Conservation (phyloP, 768 basidiomycete genomes). For the Lactifluus volemus region DNA sequence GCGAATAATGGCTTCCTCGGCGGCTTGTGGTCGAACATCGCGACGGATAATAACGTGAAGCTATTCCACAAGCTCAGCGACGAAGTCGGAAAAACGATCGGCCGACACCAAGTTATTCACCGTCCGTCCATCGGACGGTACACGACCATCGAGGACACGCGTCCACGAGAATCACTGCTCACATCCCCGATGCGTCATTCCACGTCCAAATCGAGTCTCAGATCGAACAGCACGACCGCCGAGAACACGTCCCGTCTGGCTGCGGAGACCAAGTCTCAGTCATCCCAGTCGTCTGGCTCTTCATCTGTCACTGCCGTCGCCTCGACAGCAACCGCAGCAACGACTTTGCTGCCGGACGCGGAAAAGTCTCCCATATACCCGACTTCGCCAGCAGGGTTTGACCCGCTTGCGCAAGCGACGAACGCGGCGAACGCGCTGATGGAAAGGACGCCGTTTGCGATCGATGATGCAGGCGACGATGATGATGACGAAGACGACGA, state of each 20-base stretch:
- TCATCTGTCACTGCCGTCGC: constrained; percentile 31
- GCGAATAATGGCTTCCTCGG: constrained; percentile 59
- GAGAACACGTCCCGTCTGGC: constrained; percentile 26
- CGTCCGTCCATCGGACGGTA: constrained; percentile 82
- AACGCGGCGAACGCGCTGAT: constrained; percentile 61
- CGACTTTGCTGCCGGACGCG: constrained; percentile 17
- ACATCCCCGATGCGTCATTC: constrained; percentile 59
- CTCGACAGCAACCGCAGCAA: constrained; percentile 39
- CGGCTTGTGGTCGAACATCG: constrained; percentile 83
- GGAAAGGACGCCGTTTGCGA: constrained; percentile 94
- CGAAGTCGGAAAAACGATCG: constrained; percentile 89
- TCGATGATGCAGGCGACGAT: constrained; percentile 86
- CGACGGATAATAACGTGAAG: constrained; percentile 87
- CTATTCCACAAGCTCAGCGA: constrained; percentile 91
- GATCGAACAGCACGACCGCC: constrained; percentile 17
- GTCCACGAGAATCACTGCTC: constrained; percentile 78
- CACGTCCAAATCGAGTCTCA: constrained; percentile 45
- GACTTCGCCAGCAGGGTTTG: constrained; percentile 28
- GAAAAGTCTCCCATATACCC: constrained; percentile 19
- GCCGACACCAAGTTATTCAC: constrained; percentile 80
- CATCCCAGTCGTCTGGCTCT: background rate
- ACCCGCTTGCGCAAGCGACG: constrained; percentile 63
- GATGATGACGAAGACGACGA: constrained; percentile 57
- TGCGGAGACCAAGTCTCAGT: constrained; percentile 14
- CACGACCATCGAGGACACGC: constrained; percentile 78